Evolutionary conservation across 352 stramenopile genomes (phyloP).

Genomic region (Aphanomyces invadans): DNA sequence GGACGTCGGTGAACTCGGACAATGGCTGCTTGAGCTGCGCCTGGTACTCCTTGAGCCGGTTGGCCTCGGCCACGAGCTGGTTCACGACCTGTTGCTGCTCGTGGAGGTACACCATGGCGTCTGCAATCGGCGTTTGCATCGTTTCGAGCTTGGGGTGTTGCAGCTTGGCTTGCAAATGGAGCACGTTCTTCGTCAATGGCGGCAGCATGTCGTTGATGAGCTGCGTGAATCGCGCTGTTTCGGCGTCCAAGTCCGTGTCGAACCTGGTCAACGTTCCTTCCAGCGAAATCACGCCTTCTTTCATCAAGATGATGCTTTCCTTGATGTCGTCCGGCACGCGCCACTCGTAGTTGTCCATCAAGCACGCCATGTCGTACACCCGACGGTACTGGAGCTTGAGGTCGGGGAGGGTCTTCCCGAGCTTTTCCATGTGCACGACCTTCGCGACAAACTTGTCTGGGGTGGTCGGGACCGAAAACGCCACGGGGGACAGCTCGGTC

Average conservation of each 20-base stretch:
- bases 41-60: conserved; percentile 84
- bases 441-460: conserved; percentile 82
- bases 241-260: conserved; percentile 86
- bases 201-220: conserved; percentile 85
- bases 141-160: conserved; percentile 72
- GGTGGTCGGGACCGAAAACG: conserved; percentile 58
- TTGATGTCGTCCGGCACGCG: conserved; percentile 87
- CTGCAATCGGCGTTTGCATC: conserved; percentile 61
- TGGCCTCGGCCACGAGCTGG: conserved; percentile 70
- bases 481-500: conserved; percentile 72
- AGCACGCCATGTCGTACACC: conserved; percentile 77
- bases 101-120: conserved; percentile 65
- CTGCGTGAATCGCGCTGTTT: conserved; percentile 86
- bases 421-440: conserved; percentile 80
- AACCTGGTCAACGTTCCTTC: conserved; percentile 85
- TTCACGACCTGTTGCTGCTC: conserved; percentile 63
- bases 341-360: conserved; percentile 91
- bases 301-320: conserved; percentile 90
- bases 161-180: conserved; percentile 68
- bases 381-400: conserved; percentile 65
- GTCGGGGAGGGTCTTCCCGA: conserved; percentile 49
- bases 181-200: conserved; percentile 58
- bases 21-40: conserved; percentile 75
- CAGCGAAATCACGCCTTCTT: conserved; percentile 85
- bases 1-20: conserved; percentile 86